A percentile compares a stretch with the other conserved stretches of the same genome.
These are phyloP conservation scores for Sporopachydermia lactativora DNA, from an alignment of 805 yeast genomes.

Conservation along the genomic window DNA sequence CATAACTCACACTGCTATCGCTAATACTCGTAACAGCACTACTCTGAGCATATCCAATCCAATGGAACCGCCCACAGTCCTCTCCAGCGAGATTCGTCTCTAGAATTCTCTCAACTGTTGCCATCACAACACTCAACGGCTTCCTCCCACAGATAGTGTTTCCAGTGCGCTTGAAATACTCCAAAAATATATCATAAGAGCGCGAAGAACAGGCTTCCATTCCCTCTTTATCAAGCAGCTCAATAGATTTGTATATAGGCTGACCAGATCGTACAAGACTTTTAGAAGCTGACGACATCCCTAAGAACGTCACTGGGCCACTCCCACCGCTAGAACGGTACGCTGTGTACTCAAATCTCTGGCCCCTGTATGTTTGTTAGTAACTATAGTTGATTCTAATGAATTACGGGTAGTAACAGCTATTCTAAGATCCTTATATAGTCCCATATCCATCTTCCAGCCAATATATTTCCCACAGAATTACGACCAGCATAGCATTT, in stretches of 20 bases:
- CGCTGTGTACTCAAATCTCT: slow-evolving; percentile 29
- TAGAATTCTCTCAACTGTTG: slow-evolving; percentile 35
- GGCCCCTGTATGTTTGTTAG: slow-evolving; percentile 15
- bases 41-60: slow-evolving; percentile 79
- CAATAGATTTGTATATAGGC: slow-evolving; percentile 63
- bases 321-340: slow-evolving; percentile 13
- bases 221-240: slow-evolving; percentile 53
- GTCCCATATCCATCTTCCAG: too few relatives aligned
- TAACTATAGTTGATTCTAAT: too few relatives aligned
- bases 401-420: too few relatives aligned
- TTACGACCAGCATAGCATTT: too few relatives aligned
- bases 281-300: slow-evolving; percentile 14
- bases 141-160: slow-evolving; percentile 91
- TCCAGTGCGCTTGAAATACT: slow-evolving; percentile 54
- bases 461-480: too few relatives aligned
- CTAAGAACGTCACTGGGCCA: background rate
- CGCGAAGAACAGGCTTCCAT: slow-evolving; percentile 50
- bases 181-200: slow-evolving; percentile 42
- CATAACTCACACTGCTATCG: slow-evolving; percentile 88
- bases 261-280: slow-evolving; percentile 16
- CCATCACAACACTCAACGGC: slow-evolving; percentile 56
- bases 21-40: slow-evolving; percentile 27
- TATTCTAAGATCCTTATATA: too few relatives aligned
- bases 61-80: slow-evolving; percentile 29
- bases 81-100: slow-evolving; percentile 11